Base-by-base conservation (phyloP, 495 filamentous ascomycete genomes). In the Penicillium cinerascens region DNA sequence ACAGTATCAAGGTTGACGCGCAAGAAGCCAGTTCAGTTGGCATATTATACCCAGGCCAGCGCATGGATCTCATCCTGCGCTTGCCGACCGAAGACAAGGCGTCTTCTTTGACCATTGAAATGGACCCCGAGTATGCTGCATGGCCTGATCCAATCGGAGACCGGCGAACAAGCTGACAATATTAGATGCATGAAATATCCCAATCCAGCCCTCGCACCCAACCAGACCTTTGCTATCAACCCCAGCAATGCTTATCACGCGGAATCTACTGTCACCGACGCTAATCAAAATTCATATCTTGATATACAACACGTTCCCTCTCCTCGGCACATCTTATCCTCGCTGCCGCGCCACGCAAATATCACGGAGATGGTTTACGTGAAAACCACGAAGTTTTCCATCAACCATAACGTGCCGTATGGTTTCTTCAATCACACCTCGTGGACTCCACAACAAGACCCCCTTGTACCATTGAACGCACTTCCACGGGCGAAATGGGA, bases 351-450 rank as follows among this genome's bases (percentile, higher is more conserved):
- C 63, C 73, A 21, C 46, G 72, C 9, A 63, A 75, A 54, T 74
- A 67, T 9, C 62, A 80, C 26, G 61, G 10, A 33, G 0, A 33
- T 80, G 4, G 69, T 80, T 11, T 81, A 81, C 53, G 71, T 72
- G 21, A 80, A 76, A 39, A 71, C 70, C 44, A 62, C 77, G 43
- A 77, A 72, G 39, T 59, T 77, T 20, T 55, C 71, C 6, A 61
- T 60, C 35, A 54, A 63, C 33, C 56, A 64, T 44, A 77, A 80
- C 56, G 62, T 64, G 35, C 77, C 77, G 0, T 61, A 64, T 15
- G 75, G 74, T 4, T 76, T 70, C 51, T 74, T 80, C 59, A 80
- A 80, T 43, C 70, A 69, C 26, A 80, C 73, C 1, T 67, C 65
- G 23, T 80, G 77, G 77, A 52, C 49, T 16, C 67, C 69, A 1